phyloP scores from a whole-genome alignment of 441 rosid genomes.

The Brassica hybrid region DNA sequence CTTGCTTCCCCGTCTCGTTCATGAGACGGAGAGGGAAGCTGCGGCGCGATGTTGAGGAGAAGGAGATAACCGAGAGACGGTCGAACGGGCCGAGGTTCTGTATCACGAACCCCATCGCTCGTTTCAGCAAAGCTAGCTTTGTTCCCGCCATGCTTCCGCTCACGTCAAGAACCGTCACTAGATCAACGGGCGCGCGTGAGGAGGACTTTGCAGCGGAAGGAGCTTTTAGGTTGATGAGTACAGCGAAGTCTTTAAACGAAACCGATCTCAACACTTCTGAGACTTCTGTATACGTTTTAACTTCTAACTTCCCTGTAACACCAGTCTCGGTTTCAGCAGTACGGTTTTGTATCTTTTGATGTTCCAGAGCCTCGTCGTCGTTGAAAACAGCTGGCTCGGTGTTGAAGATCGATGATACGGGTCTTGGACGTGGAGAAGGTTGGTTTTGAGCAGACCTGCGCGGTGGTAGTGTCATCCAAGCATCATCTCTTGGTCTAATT shows the following conservation, averaged over 20 bases:
- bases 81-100: conserved; percentile 76
- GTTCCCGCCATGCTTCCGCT: conserved; percentile 89
- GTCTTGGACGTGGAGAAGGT: conserved; percentile 51
- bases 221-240: conserved; percentile 70
- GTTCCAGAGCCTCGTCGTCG: conserved; percentile 63
- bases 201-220: conserved; percentile 45
- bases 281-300: conserved; percentile 61
- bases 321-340: conserved; percentile 40
- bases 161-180: conserved; percentile 80
- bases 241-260: conserved; percentile 54
- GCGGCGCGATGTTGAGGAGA: conserved; percentile 72
- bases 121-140: conserved; percentile 71
- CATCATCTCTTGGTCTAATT: conserved; percentile 61
- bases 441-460: conserved; percentile 55
- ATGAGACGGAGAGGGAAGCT: conserved; percentile 70
- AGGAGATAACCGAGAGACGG: conserved; percentile 70
- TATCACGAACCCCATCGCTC: conserved; percentile 84
- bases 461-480: conserved; percentile 55
- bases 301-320: conserved; percentile 47
- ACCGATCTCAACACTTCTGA: conserved; percentile 53
- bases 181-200: conserved; percentile 58
- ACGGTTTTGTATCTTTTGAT: conserved; percentile 26
- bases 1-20: conserved; percentile 66
- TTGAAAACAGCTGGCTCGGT: conserved; percentile 60
- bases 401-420: conserved; percentile 46